Conservation (phyloP, 768 basidiomycete species). For the Mycena albidolilacea region DNA sequence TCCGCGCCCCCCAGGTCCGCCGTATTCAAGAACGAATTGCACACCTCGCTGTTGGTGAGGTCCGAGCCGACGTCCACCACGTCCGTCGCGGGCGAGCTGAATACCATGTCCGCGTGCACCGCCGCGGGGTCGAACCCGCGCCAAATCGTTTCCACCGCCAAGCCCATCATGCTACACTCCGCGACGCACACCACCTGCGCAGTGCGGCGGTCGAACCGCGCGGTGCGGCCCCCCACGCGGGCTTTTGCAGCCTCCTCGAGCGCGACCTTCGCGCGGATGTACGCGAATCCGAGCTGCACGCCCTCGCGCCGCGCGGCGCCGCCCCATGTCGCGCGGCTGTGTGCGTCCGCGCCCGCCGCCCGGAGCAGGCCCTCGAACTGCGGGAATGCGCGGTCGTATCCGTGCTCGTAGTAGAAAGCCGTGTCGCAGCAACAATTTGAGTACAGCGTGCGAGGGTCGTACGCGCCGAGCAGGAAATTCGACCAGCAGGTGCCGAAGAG, state of each 20-base stretch:
- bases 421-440: slow-evolving; percentile 18
- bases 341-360: slow-evolving; percentile 17
- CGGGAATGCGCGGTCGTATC: slow-evolving; percentile 21
- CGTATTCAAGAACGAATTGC: slow-evolving; percentile 20
- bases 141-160: slow-evolving; percentile 18
- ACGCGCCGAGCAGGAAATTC: slow-evolving; percentile 9
- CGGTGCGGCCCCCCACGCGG: slow-evolving; percentile 2
- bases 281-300: slow-evolving; percentile 1
- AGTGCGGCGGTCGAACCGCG: slow-evolving; percentile 20
- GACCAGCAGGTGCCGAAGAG: slow-evolving; percentile 21
- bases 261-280: slow-evolving; percentile 21
- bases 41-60: slow-evolving; percentile 23
- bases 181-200: slow-evolving; percentile 17
- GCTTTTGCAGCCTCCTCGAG: slow-evolving; percentile 3
- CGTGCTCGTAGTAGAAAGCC: slow-evolving; percentile 28
- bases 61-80: slow-evolving; percentile 29
- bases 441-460: slow-evolving; percentile 13
- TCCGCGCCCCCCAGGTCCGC: slow-evolving; percentile 13
- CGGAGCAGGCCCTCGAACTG: slow-evolving; percentile 16
- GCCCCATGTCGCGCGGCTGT: slow-evolving; percentile 9
- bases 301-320: slow-evolving; percentile 9
- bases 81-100: slow-evolving; percentile 24
- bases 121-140: slow-evolving; percentile 27
- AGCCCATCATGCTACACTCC: slow-evolving; percentile 25
- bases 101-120: slow-evolving; percentile 17